A percentile compares a stretch with the other conserved stretches of the same genome.
phyloP scores from a whole-genome alignment of 2,329 filamentous ascomycete genomes.

The Fusarium ramigenum region DNA sequence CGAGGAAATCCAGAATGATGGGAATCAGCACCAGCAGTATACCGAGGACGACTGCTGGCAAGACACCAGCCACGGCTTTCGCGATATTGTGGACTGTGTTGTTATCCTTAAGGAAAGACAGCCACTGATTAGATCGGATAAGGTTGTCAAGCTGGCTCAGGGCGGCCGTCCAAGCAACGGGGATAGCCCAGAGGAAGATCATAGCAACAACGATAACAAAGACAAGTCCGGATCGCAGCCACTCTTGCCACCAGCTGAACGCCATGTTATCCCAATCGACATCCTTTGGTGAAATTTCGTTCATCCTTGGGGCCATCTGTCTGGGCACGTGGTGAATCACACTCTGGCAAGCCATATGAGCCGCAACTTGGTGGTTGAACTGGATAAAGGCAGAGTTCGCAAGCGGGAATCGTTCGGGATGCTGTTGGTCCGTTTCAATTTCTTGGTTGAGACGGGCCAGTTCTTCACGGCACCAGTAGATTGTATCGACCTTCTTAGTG shows the following conservation, averaged over 20 bases:
- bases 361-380: slow-evolving; percentile 97
- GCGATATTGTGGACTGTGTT: slow-evolving; percentile 67
- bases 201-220: slow-evolving; percentile 74
- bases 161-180: slow-evolving; percentile 86
- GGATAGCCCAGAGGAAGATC: slow-evolving; percentile 89
- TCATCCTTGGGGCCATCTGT: slow-evolving; percentile 89
- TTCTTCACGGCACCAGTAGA: slow-evolving; percentile 89
- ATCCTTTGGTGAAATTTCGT: slow-evolving; percentile 94
- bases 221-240: slow-evolving; percentile 75
- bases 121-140: slow-evolving; percentile 71
- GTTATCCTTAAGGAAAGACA: slow-evolving; percentile 73
- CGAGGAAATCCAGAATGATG: slow-evolving; percentile 77
- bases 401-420: slow-evolving; percentile 85
- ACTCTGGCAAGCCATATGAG: slow-evolving; percentile 97
- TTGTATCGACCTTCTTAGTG: slow-evolving; percentile 92
- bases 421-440: slow-evolving; percentile 88
- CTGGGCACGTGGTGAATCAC: slow-evolving; percentile 90
- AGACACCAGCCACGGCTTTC: slow-evolving; percentile 79
- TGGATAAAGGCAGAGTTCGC: slow-evolving; percentile 99
- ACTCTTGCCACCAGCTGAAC: slow-evolving; percentile 92
- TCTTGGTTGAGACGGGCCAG: slow-evolving; percentile 88
- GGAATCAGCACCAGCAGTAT: slow-evolving; percentile 85
- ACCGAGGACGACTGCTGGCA: slow-evolving; percentile 81
- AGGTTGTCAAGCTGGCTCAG: slow-evolving; percentile 81
- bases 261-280: slow-evolving; percentile 99